Percentiles rank a stretch among this genome's conserved stretches.
Evolutionary conservation across 768 basidiomycete species (phyloP).

Genomic region (Suillus luteus): DNA sequence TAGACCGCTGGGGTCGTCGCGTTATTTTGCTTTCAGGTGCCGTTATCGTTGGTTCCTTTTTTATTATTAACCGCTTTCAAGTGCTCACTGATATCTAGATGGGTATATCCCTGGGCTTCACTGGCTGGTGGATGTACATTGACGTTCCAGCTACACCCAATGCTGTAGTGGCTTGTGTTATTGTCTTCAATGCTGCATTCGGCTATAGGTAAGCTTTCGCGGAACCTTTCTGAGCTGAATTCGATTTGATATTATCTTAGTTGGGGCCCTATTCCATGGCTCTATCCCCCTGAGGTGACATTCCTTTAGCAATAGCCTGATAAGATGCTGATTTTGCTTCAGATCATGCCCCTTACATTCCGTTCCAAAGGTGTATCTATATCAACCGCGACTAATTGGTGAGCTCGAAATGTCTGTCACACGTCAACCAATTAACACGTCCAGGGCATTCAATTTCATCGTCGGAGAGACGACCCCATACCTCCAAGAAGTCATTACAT

Average conservation of each 20-base stretch:
- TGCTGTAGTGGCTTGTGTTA: conserved; percentile 86
- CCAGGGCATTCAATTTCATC: conserved; percentile 80
- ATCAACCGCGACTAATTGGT: conserved; percentile 86
- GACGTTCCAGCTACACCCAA: conserved; percentile 84
- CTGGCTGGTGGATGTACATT: conserved; percentile 93
- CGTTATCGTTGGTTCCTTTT: conserved; percentile 55
- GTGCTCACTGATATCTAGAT: conserved; percentile 51
- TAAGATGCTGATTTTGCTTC: conserved; percentile 14
- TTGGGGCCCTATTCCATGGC: conserved; percentile 90
- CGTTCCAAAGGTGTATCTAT: conserved; percentile 95
- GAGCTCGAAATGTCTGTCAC: conserved; percentile 6
- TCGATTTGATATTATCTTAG: conserved; percentile 31
- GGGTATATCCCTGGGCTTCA: conserved; percentile 75
- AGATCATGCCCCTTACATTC: conserved; percentile 89
- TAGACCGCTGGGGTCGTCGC: conserved; percentile 89
- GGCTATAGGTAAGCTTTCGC: conserved; percentile 65
- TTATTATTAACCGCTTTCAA: conserved; percentile 6
- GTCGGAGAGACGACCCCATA: conserved; percentile 88
- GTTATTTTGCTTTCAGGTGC: conserved; percentile 87
- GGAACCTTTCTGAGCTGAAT: not conserved
- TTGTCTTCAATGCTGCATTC: conserved; percentile 92
- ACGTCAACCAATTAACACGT: conserved; percentile 17
- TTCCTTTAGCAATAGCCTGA: conserved; percentile 10
- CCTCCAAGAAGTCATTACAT: conserved; percentile 83
- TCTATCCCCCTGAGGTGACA: conserved; percentile 80